phyloP scores from a whole-genome alignment of 495 filamentous ascomycete genomes.

The Cryomyces minteri region DNA sequence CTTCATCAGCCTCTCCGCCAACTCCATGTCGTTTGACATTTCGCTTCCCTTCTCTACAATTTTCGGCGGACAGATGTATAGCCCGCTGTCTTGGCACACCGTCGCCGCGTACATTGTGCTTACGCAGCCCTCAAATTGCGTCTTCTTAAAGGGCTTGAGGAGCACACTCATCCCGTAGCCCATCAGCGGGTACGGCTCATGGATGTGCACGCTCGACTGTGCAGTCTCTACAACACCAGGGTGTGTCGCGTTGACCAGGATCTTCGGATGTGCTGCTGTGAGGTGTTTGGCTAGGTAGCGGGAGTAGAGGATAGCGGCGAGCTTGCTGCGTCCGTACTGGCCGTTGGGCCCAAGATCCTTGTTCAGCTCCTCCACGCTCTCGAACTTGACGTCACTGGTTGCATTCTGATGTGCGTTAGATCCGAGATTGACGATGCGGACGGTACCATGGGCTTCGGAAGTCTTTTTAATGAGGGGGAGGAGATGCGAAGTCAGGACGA shows the following conservation, averaged over 20 bases:
- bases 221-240: constrained; percentile 45
- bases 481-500: constrained; percentile 37
- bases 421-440: constrained; percentile 39
- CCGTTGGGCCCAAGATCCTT: constrained; percentile 33
- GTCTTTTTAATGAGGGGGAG: constrained; percentile 43
- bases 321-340: constrained; percentile 46
- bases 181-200: constrained; percentile 34
- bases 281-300: constrained; percentile 38
- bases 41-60: constrained; percentile 35
- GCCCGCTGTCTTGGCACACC: constrained; percentile 27
- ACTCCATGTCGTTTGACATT: constrained; percentile 30
- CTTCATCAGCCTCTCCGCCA: constrained; percentile 41
- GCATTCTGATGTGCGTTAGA: constrained; percentile 38
- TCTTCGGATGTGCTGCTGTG: constrained; percentile 30
- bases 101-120: constrained; percentile 40
- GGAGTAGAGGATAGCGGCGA: constrained; percentile 38
- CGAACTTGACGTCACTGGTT: constrained; percentile 36
- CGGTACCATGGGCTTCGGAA: constrained; percentile 28
- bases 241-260: constrained; percentile 45
- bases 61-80: constrained; percentile 46
- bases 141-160: constrained; percentile 43
- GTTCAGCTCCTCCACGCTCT: constrained; percentile 43
- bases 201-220: constrained; percentile 32
- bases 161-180: constrained; percentile 35
- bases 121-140: constrained; percentile 36